Base-by-base conservation (phyloP, 805 yeast species). In the Candida pseudofarinosa region DNA sequence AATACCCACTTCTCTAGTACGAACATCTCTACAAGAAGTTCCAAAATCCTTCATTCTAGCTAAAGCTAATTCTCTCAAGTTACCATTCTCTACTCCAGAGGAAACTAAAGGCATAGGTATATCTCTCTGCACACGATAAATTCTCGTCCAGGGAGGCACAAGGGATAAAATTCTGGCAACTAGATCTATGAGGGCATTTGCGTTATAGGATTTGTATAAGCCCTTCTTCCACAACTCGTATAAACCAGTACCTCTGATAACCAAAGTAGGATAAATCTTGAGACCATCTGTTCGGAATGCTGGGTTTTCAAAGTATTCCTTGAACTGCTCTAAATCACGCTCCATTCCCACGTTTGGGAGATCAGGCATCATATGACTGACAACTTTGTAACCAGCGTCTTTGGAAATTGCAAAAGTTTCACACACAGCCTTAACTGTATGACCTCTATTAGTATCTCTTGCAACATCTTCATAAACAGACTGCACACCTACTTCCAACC, bases 281-380 rank as follows among this genome's bases (percentile, higher is more conserved):
- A 93, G 75, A 31, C 99, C 99, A 61, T 93, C 99, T 2, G 99
- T 93, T 63, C 99, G 79, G 67, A 93, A 93, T 20, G 81, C 96
- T 1, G 99, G 99, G 62, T 88, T 93, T 55, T 91, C 98, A 60
- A 93, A 93, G 69, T 93, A 93, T 62, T 93, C 99, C 56, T 84
- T 80, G 60, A 93, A 93, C 67, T 93, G 99, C 58, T 89, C 96
- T 45, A 91, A 70, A 62, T 93, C 99, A 62, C 99, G 79, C 67
- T 93, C 99, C 96, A 91, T 88, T 15, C 98, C 99, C 45, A 93
- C 97, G 58, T 93, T 93, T 14, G 99, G 99, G 55, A 93, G 74
- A 71, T 93, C 99, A 13, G 99, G 99, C 99, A 93, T 93, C 99
- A 93, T 93, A 68, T 93, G 99, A 51, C 95, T 83, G 18, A 93